Conservation (phyloP, 495 filamentous ascomycete species). For the Parathielavia appendiculata region DNA sequence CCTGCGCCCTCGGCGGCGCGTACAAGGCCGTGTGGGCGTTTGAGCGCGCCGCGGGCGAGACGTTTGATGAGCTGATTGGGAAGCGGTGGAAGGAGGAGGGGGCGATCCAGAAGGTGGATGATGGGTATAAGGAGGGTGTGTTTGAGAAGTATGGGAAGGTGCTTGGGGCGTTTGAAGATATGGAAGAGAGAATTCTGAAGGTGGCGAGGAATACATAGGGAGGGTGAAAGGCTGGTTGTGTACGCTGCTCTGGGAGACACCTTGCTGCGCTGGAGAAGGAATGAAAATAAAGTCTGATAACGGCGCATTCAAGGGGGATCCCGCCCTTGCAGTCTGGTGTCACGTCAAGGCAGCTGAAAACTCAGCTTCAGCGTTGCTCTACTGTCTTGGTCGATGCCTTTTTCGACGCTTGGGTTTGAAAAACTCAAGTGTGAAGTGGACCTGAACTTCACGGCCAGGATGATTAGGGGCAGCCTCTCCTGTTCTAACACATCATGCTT, state of each 20-base stretch:
- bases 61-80: constrained; percentile 82
- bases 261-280: not conserved
- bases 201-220: constrained; percentile 40
- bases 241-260: not conserved
- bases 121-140: constrained; percentile 68
- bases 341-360: no score
- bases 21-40: constrained; percentile 94
- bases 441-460: no score
- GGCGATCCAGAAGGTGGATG: constrained; percentile 72
- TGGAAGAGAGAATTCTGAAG: constrained; percentile 64
- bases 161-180: constrained; percentile 70
- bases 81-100: constrained; percentile 78
- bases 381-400: no score
- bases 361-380: no score
- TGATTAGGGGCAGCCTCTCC: no score
- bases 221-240: not conserved
- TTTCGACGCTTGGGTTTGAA: no score
- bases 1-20: constrained; percentile 90
- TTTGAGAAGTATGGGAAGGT: constrained; percentile 74
- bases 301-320: no score
- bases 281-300: not conserved
- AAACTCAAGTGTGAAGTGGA: no score
- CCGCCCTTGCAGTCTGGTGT: no score
- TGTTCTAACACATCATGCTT: no score
- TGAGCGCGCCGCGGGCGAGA: constrained; percentile 62